Conservation (phyloP, 805 yeast genomes). For the Teunomyces barrocoloradensis region DNA sequence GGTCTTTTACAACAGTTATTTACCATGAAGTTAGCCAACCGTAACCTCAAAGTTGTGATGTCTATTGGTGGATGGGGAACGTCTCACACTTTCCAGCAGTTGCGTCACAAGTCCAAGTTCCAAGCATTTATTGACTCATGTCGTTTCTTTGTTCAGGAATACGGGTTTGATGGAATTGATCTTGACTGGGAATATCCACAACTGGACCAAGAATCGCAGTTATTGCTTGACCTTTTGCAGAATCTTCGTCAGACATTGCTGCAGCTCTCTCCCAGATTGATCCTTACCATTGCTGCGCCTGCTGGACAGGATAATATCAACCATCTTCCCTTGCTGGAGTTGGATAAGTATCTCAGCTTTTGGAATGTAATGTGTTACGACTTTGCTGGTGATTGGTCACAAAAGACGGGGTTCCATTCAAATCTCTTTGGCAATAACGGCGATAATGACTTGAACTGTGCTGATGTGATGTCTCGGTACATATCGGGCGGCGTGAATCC, state of each 20-base stretch:
- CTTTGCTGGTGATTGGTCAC: constrained; percentile 74
- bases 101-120: constrained; percentile 26
- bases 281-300: constrained; percentile 76
- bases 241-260: constrained; percentile 40
- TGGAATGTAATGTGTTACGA: constrained; percentile 96
- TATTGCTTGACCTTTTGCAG: constrained; percentile 43
- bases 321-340: constrained; percentile 44
- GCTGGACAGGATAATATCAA: constrained; percentile 49
- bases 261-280: constrained; percentile 26
- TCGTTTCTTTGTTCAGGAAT: constrained; percentile 43
- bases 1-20: constrained; percentile 55
- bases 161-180: constrained; percentile 87
- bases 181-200: constrained; percentile 93
- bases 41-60: constrained; percentile 54
- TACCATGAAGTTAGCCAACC: constrained; percentile 40
- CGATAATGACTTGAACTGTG: constrained; percentile 44
- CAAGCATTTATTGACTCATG: constrained; percentile 50
- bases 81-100: constrained; percentile 35
- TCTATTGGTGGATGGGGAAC: constrained; percentile 85
- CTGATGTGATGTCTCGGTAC: constrained; percentile 47
- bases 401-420: constrained; percentile 61
- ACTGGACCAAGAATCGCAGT: constrained; percentile 41
- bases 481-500: constrained; percentile 41
- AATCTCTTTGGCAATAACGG: constrained; percentile 51
- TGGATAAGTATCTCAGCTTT: constrained; percentile 58